phyloP scores from a whole-genome alignment of 495 filamentous ascomycete species.

The Lophium mytilinum region DNA sequence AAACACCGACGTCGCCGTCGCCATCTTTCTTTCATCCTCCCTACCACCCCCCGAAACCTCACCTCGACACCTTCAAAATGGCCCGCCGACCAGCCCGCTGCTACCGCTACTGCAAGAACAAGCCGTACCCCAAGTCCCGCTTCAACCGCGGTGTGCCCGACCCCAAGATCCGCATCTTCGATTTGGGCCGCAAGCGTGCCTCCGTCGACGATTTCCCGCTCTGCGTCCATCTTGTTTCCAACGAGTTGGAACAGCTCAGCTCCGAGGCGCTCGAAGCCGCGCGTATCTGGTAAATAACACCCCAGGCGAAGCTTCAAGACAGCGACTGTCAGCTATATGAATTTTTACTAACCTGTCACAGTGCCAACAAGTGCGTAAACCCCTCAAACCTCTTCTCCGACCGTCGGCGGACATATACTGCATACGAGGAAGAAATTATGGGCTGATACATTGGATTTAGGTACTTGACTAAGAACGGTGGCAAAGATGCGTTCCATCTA shows the following conservation, averaged over 20 bases:
- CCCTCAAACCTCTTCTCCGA: too few relatives aligned
- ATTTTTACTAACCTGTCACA: too few relatives aligned
- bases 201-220: conserved; percentile 97
- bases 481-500: conserved; percentile 99
- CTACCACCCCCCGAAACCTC: conserved; percentile 20
- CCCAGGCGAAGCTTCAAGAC: not conserved
- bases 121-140: conserved; percentile 98
- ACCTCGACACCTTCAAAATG: conserved; percentile 70
- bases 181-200: conserved; percentile 97
- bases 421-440: too few relatives aligned
- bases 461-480: conserved; percentile 91
- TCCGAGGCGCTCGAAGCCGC: conserved; percentile 98
- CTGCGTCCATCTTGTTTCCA: conserved; percentile 92
- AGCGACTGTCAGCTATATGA: not conserved
- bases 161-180: conserved; percentile 99
- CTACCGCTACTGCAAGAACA: conserved; percentile 99
- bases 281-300: conserved; percentile 63
- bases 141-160: conserved; percentile 99
- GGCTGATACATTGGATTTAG: conserved; percentile 28
- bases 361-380: conserved; percentile 12
- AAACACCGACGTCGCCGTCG: too few relatives aligned
- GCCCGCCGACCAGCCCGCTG: conserved; percentile 96
- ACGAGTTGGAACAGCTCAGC: conserved; percentile 98
- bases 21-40: not conserved
- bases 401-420: too few relatives aligned